Percentiles rank a stretch among this genome's conserved stretches.
phyloP scores from a whole-genome alignment of 2,329 filamentous ascomycete species.

The Leptodontidium sp. region DNA sequence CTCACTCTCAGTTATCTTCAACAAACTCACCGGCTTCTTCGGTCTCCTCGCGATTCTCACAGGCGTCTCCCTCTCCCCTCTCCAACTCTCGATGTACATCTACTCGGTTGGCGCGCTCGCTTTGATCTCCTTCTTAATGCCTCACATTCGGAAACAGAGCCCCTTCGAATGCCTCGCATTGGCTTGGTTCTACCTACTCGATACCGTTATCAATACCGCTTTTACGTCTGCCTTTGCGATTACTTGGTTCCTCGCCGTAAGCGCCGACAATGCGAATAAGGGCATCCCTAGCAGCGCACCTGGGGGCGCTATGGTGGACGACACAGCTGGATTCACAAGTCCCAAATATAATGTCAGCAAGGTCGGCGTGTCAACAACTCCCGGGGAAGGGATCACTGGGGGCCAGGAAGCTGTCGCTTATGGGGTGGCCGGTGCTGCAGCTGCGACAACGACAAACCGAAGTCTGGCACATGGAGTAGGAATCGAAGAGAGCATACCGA shows the following conservation, averaged over 20 bases:
- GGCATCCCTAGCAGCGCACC: conserved; percentile 50
- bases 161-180: conserved; percentile 83
- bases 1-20: conserved; percentile 82
- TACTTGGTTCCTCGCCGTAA: conserved; percentile 83
- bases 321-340: conserved; percentile 70
- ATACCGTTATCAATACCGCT: conserved; percentile 80
- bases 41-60: conserved; percentile 89
- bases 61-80: conserved; percentile 80
- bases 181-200: conserved; percentile 85
- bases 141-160: conserved; percentile 80
- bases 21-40: conserved; percentile 91
- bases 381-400: conserved; percentile 52
- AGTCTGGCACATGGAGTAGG: conserved; percentile 70
- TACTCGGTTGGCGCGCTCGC: conserved; percentile 80
- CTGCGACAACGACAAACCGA: conserved; percentile 50
- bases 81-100: conserved; percentile 91
- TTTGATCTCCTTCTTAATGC: conserved; percentile 73
- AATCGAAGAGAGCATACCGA: conserved; percentile 73
- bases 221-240: conserved; percentile 86
- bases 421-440: conserved; percentile 48
- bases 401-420: conserved; percentile 63
- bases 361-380: conserved; percentile 61
- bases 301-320: conserved; percentile 56
- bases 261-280: conserved; percentile 49
- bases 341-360: conserved; percentile 67